Percentiles rank a stretch among this genome's conserved stretches.
phyloP scores from a whole-genome alignment of 2,329 filamentous ascomycete species.

The Aaosphaeria arxii region DNA sequence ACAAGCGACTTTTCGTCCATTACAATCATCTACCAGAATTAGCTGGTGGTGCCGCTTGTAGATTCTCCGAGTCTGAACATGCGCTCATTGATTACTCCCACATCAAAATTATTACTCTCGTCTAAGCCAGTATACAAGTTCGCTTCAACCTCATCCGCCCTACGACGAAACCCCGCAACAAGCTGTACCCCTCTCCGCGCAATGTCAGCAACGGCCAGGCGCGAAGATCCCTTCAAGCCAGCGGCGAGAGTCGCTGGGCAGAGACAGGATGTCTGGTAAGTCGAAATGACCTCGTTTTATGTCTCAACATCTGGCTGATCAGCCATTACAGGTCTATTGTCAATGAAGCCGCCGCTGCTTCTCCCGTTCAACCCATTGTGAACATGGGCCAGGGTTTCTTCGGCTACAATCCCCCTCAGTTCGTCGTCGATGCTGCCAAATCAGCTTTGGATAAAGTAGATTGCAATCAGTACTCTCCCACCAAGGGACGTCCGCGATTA shows the following conservation, averaged over 20 bases:
- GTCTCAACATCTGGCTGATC: not conserved
- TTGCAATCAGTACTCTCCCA: constrained; percentile 98
- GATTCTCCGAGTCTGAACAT: constrained; percentile 4
- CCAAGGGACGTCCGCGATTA: constrained; percentile 85
- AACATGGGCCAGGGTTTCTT: constrained; percentile 77
- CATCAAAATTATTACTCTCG: constrained; percentile 3
- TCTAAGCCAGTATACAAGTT: not conserved
- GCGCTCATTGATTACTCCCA: constrained; percentile 6
- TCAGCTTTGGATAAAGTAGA: constrained; percentile 84
- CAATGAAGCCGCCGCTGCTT: constrained; percentile 64
- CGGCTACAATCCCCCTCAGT: constrained; percentile 90
- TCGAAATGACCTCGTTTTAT: constrained; percentile 1
- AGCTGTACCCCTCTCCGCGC: constrained; percentile 20
- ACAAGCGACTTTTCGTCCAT: not conserved
- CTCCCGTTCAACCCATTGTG: constrained; percentile 62
- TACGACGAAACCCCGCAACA: constrained; percentile 6
- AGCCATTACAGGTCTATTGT: constrained; percentile 55
- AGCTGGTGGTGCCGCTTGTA: not conserved
- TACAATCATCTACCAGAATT: not conserved
- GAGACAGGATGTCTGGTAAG: constrained; percentile 58
- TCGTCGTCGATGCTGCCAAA: constrained; percentile 90
- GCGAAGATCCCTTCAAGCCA: constrained; percentile 49
- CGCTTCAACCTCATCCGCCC: not conserved
- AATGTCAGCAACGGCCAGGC: constrained; percentile 34
- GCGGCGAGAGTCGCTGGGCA: constrained; percentile 53